phyloP scores from a whole-genome alignment of 2,329 filamentous ascomycete species.

The Trichoderma sp. region DNA sequence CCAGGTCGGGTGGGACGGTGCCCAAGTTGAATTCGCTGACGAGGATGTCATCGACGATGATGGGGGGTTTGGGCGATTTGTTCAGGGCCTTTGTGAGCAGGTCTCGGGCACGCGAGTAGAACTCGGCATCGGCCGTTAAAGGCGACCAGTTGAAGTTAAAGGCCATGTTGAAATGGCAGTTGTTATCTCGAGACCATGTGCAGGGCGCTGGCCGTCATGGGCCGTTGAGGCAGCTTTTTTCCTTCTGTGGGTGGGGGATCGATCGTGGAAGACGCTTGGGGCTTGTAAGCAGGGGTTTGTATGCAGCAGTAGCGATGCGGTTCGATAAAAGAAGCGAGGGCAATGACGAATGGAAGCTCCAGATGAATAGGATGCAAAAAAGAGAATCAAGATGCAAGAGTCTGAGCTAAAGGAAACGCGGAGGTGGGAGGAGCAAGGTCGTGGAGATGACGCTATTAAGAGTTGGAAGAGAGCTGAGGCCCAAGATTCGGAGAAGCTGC shows the following conservation, averaged over 20 bases:
- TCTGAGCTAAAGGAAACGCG: background rate
- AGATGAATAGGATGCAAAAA: background rate
- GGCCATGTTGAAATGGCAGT: conserved; percentile 72
- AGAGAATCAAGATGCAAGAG: background rate
- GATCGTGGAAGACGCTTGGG: conserved; percentile 14
- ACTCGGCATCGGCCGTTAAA: conserved; percentile 89
- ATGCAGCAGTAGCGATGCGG: background rate
- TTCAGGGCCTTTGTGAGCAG: conserved; percentile 94
- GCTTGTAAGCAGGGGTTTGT: conserved; percentile 1
- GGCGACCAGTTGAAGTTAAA: conserved; percentile 99
- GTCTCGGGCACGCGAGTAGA: conserved; percentile 87
- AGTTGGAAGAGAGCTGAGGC: conserved; percentile 13
- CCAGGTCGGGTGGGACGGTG: conserved; percentile 88
- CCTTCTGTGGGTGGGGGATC: conserved; percentile 6
- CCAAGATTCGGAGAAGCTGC: conserved; percentile 1
- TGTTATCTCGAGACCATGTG: conserved; percentile 39
- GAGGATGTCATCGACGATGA: conserved; percentile 98
- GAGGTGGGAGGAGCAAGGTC: conserved; percentile 7
- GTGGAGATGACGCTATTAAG: conserved; percentile 22
- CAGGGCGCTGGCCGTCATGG: conserved; percentile 26
- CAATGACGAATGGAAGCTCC: background rate
- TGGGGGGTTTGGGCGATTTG: conserved; percentile 96
- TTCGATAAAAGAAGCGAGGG: background rate
- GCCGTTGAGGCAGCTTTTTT: conserved; percentile 13
- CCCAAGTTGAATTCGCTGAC: conserved; percentile 97